A percentile compares a stretch with the other conserved stretches of the same genome.
phyloP scores from a whole-genome alignment of 2,329 filamentous ascomycete species.

The Didymosphaeria variabile region DNA sequence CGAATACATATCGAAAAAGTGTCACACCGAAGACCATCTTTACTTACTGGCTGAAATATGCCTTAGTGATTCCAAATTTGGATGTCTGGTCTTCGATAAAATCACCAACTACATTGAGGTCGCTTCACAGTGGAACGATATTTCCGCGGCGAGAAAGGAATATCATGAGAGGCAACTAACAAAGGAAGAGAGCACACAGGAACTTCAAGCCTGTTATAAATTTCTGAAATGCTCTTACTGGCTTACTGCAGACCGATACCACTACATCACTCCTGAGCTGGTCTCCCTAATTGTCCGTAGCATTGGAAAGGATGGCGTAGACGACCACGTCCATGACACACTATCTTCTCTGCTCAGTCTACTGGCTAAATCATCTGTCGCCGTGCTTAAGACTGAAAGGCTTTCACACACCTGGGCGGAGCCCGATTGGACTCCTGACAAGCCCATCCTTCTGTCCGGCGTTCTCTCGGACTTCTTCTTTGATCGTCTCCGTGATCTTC shows the following conservation, averaged over 20 bases:
- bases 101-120: conserved; percentile 12
- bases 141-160: neutral
- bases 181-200: conserved; percentile 19
- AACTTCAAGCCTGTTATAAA: conserved; percentile 28
- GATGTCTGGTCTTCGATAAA: conserved; percentile 22
- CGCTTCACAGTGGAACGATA: neutral
- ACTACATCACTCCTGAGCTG: conserved; percentile 30
- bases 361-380: conserved; percentile 19
- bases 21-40: conserved; percentile 26
- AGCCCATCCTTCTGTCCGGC: conserved; percentile 13
- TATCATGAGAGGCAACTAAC: conserved; percentile 1
- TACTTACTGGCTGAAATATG: conserved; percentile 39
- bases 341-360: conserved; percentile 40
- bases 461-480: conserved; percentile 37
- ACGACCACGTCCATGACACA: conserved; percentile 34
- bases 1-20: conserved; percentile 25
- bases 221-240: conserved; percentile 46
- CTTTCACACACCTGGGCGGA: conserved; percentile 14
- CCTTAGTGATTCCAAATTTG: conserved; percentile 28
- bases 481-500: conserved; percentile 30
- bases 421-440: conserved; percentile 7
- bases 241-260: conserved; percentile 30
- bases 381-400: conserved; percentile 10
- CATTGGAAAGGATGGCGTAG: conserved; percentile 30
- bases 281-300: conserved; percentile 30